Base-by-base conservation (phyloP, 2,329 filamentous ascomycete species). In the Aspergillus intermedius region DNA sequence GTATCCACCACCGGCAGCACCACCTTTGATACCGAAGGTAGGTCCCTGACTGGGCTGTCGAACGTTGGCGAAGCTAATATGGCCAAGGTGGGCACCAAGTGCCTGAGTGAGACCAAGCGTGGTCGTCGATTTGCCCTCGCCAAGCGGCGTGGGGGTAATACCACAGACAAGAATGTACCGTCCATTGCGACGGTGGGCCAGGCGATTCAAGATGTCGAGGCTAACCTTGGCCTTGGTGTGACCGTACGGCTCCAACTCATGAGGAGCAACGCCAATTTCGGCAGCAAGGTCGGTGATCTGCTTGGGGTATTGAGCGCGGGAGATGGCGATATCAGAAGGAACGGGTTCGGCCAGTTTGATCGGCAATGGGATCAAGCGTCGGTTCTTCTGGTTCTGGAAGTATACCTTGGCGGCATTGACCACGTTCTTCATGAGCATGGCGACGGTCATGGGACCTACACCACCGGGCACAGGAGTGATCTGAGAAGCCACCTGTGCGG, bases 21-120 rank as follows among this genome's bases (percentile, higher is more conserved):
- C 93, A 54, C 93, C 93, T 78, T 98, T 98, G 79, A 98, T 97
- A 63, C 93, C 93, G 68, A 98, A 98, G 0, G 93, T 98, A 48
- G 93, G 93, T 4, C 93, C 93, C 74, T 97, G 93, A 61, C 89
- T 95, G 45, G 93, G 93, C 68, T 98, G 93, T 52, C 93, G 84
- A 45, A 98, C 93, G 67, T 98, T 97, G 71, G 93, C 93, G 69
- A 98, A 97, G 3, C 87, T 87, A 57, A 97, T 79, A 50, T 87
- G 87, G 58, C 86, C 87, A 44, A 97, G 75, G 60, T 97, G 91
- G 35, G 86, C 93, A 49, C 90, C 89, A 44, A 98, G 76, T 32
- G 93, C 93, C 70, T 98, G 93, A 5, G 89, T 89, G 45, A 98
- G 77, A 66, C 93, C 93, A 77, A 98, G 88, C 6, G 93, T 98